phyloP scores from a whole-genome alignment of 768 basidiomycete genomes.

The Leccinum sublutescens region DNA sequence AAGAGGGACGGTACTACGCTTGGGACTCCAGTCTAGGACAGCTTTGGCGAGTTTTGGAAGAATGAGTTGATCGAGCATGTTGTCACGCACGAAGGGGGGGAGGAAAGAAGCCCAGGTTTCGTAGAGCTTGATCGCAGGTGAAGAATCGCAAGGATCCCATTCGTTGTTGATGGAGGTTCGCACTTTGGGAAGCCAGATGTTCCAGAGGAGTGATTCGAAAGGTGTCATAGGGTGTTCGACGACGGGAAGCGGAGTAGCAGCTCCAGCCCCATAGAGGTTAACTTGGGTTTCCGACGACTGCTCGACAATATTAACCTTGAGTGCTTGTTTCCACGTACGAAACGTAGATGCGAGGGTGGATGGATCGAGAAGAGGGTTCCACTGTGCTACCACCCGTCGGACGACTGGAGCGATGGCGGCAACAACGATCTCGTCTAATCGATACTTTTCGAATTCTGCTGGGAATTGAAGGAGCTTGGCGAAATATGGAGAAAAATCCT shows the following conservation, averaged over 20 bases:
- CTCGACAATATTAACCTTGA: constrained; percentile 55
- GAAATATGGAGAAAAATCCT: constrained; percentile 70
- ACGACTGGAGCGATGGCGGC: constrained; percentile 85
- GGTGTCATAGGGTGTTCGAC: constrained; percentile 80
- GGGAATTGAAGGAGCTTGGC: constrained; percentile 71
- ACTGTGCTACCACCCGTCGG: constrained; percentile 67
- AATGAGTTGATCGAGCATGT: constrained; percentile 92
- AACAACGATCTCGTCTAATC: constrained; percentile 89
- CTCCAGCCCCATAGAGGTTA: constrained; percentile 55
- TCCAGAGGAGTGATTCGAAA: constrained; percentile 94
- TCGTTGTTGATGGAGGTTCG: constrained; percentile 93
- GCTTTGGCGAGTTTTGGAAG: constrained; percentile 89
- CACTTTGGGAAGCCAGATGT: constrained; percentile 93
- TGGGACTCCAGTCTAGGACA: constrained; percentile 79
- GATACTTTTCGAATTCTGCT: constrained; percentile 72
- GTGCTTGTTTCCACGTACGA: constrained; percentile 63
- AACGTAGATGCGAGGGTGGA: constrained; percentile 61
- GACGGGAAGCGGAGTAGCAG: constrained; percentile 29
- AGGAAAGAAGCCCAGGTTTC: constrained; percentile 87
- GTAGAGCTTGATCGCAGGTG: constrained; percentile 77
- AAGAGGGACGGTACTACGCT: constrained; percentile 55
- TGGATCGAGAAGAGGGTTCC: constrained; percentile 86
- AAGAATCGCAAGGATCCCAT: constrained; percentile 75
- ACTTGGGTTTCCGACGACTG: constrained; percentile 45
- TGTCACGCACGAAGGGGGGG: constrained; percentile 90